A percentile compares a stretch with the other conserved stretches of the same genome.
Evolutionary conservation across 495 filamentous ascomycete species (phyloP).

Genomic region (Hamigera avellanea): DNA sequence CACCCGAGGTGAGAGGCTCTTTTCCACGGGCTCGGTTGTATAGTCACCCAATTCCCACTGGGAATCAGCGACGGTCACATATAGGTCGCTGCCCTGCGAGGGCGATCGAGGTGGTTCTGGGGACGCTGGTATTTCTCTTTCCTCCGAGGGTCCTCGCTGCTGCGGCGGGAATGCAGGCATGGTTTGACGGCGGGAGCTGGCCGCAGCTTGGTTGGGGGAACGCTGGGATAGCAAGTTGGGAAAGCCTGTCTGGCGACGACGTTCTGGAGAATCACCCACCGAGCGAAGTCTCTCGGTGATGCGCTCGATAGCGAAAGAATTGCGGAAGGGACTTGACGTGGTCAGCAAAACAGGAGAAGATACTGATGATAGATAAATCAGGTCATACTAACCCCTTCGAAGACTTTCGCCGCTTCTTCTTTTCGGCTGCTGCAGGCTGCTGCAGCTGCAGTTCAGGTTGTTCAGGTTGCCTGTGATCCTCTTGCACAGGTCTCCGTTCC

Average conservation of each 20-base stretch:
- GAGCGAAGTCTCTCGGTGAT: constrained; percentile 6
- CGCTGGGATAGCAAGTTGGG: neutral
- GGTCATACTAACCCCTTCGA: neutral
- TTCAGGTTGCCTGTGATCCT: too few relatives aligned
- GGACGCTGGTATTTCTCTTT: constrained; percentile 3
- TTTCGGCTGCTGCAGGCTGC: neutral
- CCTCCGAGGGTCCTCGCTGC: neutral
- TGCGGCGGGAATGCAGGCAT: constrained; percentile 1
- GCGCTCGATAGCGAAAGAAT: constrained; percentile 3
- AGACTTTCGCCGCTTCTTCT: constrained; percentile 6
- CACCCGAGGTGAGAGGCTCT: too few relatives aligned
- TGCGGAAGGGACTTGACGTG: constrained; percentile 8
- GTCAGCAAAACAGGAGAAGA: too few relatives aligned
- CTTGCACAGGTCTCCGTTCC: too few relatives aligned
- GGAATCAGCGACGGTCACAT: constrained; percentile 12
- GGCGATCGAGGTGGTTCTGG: constrained; percentile 3
- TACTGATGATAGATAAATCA: neutral
- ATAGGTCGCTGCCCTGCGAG: constrained; percentile 1
- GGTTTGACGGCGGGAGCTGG: constrained; percentile 2
- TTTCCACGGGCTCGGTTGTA: too few relatives aligned
- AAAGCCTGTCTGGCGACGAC: constrained; percentile 9
- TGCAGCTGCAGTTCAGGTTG: too few relatives aligned
- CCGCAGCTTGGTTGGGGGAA: neutral
- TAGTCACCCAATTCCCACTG: neutral
- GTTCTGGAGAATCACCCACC: neutral